A percentile compares a stretch with the other conserved stretches of the same genome.
Evolutionary conservation across 2,329 filamentous ascomycete genomes (phyloP).

Genomic region (Penicillium sp.): DNA sequence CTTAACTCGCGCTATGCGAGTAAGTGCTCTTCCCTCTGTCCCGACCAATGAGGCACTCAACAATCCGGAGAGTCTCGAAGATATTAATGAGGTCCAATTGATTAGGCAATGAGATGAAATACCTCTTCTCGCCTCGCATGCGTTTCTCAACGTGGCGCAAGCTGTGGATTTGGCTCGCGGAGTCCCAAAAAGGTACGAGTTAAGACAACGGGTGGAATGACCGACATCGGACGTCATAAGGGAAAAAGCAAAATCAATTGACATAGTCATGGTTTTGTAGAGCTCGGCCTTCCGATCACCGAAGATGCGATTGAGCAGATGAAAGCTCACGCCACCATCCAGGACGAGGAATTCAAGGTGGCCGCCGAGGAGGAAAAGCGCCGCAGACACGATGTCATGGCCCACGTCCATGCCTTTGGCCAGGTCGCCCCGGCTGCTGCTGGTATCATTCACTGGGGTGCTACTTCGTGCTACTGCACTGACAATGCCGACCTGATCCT

Average conservation of each 20-base stretch:
- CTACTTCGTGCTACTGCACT: conserved; percentile 58
- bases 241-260: conserved; percentile 14
- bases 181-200: conserved; percentile 62
- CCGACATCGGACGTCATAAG: conserved; percentile 14
- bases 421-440: conserved; percentile 71
- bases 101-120: conserved; percentile 64
- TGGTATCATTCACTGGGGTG: conserved; percentile 78
- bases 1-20: conserved; percentile 72
- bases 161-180: conserved; percentile 81
- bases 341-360: conserved; percentile 73
- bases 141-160: conserved; percentile 77
- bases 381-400: conserved; percentile 64
- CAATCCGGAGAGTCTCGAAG: conserved; percentile 7
- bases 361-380: conserved; percentile 74
- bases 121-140: conserved; percentile 74
- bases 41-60: conserved; percentile 11
- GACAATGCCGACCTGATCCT: conserved; percentile 79
- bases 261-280: conserved; percentile 36
- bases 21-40: conserved; percentile 25
- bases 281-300: conserved; percentile 73
- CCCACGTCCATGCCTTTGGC: conserved; percentile 73
- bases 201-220: not conserved
- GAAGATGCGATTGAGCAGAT: conserved; percentile 74
- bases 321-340: conserved; percentile 69
- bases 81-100: conserved; percentile 19